phyloP scores from a whole-genome alignment of 768 basidiomycete genomes.

The Macrolepiota fuliginosa region DNA sequence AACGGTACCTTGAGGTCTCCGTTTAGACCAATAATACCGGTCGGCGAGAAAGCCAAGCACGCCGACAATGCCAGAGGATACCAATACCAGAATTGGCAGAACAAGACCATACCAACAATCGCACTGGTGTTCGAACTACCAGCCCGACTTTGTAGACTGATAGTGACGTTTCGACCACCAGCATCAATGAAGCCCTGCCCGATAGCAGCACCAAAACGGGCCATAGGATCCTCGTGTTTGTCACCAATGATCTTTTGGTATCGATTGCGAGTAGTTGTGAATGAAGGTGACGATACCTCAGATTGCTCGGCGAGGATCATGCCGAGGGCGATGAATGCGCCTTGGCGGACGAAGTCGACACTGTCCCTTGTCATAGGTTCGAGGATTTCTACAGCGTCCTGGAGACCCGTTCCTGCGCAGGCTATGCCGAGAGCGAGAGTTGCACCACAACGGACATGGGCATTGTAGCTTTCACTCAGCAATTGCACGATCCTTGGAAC shows the following conservation, averaged over 20 bases:
- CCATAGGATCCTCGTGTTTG: conserved; percentile 99
- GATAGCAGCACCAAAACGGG: conserved; percentile 93
- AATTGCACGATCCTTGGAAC: conserved; percentile 97
- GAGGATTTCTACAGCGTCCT: conserved; percentile 95
- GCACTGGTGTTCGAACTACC: conserved; percentile 92
- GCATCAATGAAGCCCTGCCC: conserved; percentile 98
- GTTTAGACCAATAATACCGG: conserved; percentile 90
- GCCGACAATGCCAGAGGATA: conserved; percentile 95
- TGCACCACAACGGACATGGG: conserved; percentile 96
- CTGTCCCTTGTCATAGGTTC: conserved; percentile 99
- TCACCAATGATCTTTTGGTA: conserved; percentile 90
- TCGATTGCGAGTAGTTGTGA: conserved; percentile 76
- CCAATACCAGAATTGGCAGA: conserved; percentile 99
- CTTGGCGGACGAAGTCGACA: conserved; percentile 98
- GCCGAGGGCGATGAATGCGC: conserved; percentile 91
- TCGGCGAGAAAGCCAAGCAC: conserved; percentile 91
- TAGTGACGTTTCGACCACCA: conserved; percentile 94
- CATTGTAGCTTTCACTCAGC: conserved; percentile 97
- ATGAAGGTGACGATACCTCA: conserved; percentile 82
- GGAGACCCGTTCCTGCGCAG: conserved; percentile 92
- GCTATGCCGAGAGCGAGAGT: conserved; percentile 96
- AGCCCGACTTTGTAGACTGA: conserved; percentile 89
- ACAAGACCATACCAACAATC: conserved; percentile 96
- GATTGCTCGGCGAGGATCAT: conserved; percentile 98
- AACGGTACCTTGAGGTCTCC: conserved; percentile 71